These are phyloP conservation scores for Beta vulgaris DNA, from an alignment of 148 eudicot species.

Conservation along the genomic window DNA sequence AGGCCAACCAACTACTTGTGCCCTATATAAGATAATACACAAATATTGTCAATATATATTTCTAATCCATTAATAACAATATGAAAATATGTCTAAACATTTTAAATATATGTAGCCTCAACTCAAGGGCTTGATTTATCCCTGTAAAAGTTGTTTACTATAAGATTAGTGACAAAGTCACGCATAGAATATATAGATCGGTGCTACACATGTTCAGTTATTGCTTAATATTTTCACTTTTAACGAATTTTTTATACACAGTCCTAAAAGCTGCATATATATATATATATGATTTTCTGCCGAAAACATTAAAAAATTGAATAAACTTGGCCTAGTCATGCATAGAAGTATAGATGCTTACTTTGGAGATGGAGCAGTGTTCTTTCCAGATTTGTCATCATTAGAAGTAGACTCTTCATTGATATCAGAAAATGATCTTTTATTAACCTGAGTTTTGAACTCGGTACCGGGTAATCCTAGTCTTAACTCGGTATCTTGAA, in stretches of 20 bases:
- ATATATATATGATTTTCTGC: no score
- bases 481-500: conserved; percentile 38
- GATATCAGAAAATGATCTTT: conserved; percentile 24
- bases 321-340: no score
- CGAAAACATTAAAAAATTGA: no score
- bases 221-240: no score
- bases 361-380: conserved; percentile 30
- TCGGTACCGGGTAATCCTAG: conserved; percentile 34
- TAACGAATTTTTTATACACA: no score
- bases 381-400: neutral
- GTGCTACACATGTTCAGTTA: no score
- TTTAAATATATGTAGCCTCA: neutral
- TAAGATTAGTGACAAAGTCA: no score
- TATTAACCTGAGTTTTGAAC: conserved; percentile 9
- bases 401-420: conserved; percentile 31
- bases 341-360: conserved; percentile 10
- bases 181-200: no score
- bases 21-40: conserved; percentile 18
- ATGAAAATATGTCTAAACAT: neutral
- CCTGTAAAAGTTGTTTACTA: no score
- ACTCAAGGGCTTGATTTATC: no score
- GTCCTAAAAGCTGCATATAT: no score
- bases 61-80: neutral
- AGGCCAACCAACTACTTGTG: conserved; percentile 42
- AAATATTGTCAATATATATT: neutral